Base-by-base conservation (phyloP, 495 filamentous ascomycete species). In the Hyaloscypha variabilis region DNA sequence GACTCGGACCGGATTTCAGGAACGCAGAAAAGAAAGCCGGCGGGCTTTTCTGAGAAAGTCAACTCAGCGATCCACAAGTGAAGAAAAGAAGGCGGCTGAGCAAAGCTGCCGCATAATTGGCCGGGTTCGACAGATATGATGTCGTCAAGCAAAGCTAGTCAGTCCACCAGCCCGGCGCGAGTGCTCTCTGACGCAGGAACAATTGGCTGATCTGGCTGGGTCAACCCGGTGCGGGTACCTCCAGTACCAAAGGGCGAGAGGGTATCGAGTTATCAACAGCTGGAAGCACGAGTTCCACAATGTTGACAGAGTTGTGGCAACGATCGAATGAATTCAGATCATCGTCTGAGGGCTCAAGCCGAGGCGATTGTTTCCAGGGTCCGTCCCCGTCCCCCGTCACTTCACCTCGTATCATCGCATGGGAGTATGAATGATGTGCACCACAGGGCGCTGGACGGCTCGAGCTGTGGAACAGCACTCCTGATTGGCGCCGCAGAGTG, bases 81-180 rank as follows among this genome's bases (percentile, higher is more conserved):
- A 54, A 54, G 25, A 28, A 54, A 54, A 54, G 21, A 28, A 54
- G 51, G 21, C 51, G 25, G 25, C 25, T 54, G 19, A 46, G 51
- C 51, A 54, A 28, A 54, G 51, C 23, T 24, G 19, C 51, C 51
- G 21, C 51, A 54, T 54, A 25, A 54, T 54, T 54, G 51, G 51
- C 51, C 25, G 13, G 31, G 11, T 1, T 54, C 21, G 5, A 54
- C 8, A 24, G 25, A 3, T 54, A 54, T 54, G 51, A 54, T 54
- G 51, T 54, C 51, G 51, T 54, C 25, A 23, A 54, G 51, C 10
- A 26, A 17, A 46, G 17, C 39, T 46, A 46, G 6, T 19, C 19
- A 46, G 6, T 19, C 19, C 11, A 19, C 39, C 39, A 46, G 39
- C 39, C 19, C 8, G 0, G 1, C 14, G 39, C 39, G 11, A 46